phyloP scores from a whole-genome alignment of 73 alveolate genomes.

The Tetrahymena borealis region DNA sequence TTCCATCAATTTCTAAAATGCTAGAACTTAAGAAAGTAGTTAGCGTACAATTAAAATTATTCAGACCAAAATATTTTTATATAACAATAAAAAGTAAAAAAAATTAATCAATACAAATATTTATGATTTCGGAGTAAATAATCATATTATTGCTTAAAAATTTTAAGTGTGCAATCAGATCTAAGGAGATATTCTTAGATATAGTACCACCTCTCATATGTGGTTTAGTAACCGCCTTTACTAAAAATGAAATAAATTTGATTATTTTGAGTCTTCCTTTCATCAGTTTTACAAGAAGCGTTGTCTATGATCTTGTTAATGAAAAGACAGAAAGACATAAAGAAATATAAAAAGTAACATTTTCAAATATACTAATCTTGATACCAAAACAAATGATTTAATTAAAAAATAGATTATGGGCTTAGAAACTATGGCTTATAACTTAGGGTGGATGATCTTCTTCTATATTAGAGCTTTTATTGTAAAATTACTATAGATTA shows the following conservation, averaged over 20 bases:
- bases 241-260: background rate
- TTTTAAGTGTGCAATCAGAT: background rate
- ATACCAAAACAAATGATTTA: background rate
- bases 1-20: no score
- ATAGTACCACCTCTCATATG: background rate
- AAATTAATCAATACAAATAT: background rate
- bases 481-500: background rate
- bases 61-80: no score
- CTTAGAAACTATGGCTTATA: background rate
- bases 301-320: conserved; percentile 5
- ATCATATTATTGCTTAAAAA: background rate
- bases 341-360: conserved; percentile 11
- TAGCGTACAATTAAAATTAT: no score
- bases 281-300: background rate
- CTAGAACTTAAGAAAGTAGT: no score
- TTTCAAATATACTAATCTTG: background rate
- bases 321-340: conserved; percentile 27
- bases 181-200: background rate
- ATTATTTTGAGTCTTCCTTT: background rate
- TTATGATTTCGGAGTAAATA: background rate
- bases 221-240: background rate
- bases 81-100: no score
- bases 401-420: background rate
- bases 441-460: background rate
- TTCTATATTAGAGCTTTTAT: background rate